Base-by-base conservation (phyloP, 202 grass and related monocot genomes). In the Panicum hallii region DNA sequence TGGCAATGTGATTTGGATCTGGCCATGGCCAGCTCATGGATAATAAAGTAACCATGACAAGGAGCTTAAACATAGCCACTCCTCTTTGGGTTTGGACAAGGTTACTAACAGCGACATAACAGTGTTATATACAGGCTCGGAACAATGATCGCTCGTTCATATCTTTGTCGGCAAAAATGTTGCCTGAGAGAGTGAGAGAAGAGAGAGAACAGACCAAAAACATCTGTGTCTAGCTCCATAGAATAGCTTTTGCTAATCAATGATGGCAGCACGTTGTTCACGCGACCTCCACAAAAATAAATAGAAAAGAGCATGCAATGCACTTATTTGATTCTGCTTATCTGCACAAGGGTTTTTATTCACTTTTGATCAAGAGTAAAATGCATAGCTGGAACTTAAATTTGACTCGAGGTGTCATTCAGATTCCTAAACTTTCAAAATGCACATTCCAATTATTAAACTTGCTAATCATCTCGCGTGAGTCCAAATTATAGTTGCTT, bases 1-100 rank as follows among this genome's bases (percentile, higher is more conserved):
- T 71, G 57, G 9, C 72, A 34, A 36, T 77, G 78, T 77, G 78
- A 72, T 76, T 75, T 70, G 23, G 82, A 70, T 48, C 28, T 72
- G 15, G 72, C 78, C 64, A 82, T 63, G 55, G 78, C 63, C 64
- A 89, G 65, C 54, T 38, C 79, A 74, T 66, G 17, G 30, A 53
- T 49, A 64, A 63, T 17, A 52, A 72, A 66, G 14, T 82, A 72
- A 41, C 42, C 28, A 30, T 32, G 78, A 66, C 70, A 70, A 50
- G 47, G 50, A 74, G 32, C 48, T 57, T 23, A 70, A 78, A 12
- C 62, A 11, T 9, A 78, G 30, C 36, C 41, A n/a, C 48, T 72
- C 56, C 20, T 45, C 5, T 53, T 70, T 52, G 67, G 57, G 64
- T 70, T 52, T 9, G 15, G 28, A 77, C 75, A 83, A 52, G 50